Percentiles rank a stretch among this genome's conserved stretches.
phyloP scores from a whole-genome alignment of 2,329 filamentous ascomycete species.

The Emergomyces pasteurianus region DNA sequence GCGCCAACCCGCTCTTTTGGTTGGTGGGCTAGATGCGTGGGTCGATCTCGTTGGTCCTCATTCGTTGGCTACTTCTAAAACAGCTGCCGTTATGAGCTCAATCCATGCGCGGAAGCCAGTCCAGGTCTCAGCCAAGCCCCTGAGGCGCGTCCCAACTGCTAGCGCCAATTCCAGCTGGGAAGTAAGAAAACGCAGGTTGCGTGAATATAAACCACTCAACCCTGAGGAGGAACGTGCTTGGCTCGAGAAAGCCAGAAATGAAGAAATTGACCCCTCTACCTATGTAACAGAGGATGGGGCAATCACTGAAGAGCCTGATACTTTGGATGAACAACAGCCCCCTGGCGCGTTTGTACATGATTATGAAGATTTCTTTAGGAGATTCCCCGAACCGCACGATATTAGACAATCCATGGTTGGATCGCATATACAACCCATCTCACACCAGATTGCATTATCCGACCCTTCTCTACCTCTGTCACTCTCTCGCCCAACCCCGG shows the following conservation, averaged over 20 bases:
- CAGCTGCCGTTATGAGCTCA: constrained; percentile 38
- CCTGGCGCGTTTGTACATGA: constrained; percentile 49
- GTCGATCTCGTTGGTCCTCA: constrained; percentile 63
- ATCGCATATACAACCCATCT: constrained; percentile 21
- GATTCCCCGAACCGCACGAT: constrained; percentile 61
- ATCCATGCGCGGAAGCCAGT: constrained; percentile 27
- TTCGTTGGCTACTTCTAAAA: constrained; percentile 48
- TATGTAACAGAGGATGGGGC: constrained; percentile 30
- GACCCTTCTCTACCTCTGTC: constrained; percentile 39
- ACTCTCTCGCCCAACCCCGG: constrained; percentile 54
- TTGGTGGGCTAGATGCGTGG: constrained; percentile 81
- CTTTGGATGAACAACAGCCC: constrained; percentile 35
- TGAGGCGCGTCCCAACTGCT: constrained; percentile 41
- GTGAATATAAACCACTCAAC: constrained; percentile 59
- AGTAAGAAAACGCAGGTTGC: constrained; percentile 44
- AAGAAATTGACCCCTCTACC: constrained; percentile 41
- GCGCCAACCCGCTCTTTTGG: constrained; percentile 61
- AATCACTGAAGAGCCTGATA: constrained; percentile 31
- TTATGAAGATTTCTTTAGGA: constrained; percentile 72
- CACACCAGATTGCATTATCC: constrained; percentile 18
- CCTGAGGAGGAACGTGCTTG: constrained; percentile 70
- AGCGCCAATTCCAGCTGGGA: constrained; percentile 41
- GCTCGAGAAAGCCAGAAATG: constrained; percentile 62
- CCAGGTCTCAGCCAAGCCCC: constrained; percentile 31
- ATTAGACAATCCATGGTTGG: constrained; percentile 46